Evolutionary conservation across 139 green algal genomes (phyloP).

Genomic region (Dunaliella sp.): DNA sequence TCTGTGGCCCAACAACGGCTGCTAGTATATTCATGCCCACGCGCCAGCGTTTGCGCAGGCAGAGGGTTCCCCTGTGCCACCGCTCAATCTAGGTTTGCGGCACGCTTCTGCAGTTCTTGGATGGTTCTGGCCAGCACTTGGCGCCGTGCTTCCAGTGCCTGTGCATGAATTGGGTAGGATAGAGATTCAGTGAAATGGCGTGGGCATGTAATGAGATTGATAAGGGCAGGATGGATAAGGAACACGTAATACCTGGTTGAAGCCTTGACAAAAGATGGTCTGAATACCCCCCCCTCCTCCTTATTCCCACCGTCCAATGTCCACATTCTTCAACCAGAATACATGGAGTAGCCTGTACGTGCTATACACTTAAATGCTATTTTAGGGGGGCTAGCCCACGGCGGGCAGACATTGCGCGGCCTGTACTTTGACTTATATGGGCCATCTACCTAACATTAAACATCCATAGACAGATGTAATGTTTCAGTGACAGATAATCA

Average conservation of each 20-base stretch:
- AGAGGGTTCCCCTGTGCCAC: background rate
- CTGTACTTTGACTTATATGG: background rate
- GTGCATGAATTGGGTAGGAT: background rate
- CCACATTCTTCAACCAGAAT: no score
- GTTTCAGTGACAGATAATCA: background rate
- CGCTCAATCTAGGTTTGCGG: slow-evolving; percentile 6
- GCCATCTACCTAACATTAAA: background rate
- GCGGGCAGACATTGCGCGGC: no score
- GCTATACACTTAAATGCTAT: no score
- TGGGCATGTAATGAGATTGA: no score
- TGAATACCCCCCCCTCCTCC: background rate
- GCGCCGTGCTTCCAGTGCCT: background rate
- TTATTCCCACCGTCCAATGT: background rate
- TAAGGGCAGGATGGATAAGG: background rate
- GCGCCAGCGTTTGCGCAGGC: no score
- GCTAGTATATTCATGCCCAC: no score
- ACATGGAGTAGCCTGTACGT: no score
- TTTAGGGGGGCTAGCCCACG: no score
- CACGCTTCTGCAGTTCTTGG: background rate
- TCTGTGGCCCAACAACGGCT: no score
- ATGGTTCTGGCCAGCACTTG: background rate
- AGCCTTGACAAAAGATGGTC: background rate
- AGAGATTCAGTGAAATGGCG: no score
- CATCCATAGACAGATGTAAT: background rate
- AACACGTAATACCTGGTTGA: background rate